Base-by-base conservation (phyloP, 2,329 filamentous ascomycete genomes). In the Hypoxylon sp. region DNA sequence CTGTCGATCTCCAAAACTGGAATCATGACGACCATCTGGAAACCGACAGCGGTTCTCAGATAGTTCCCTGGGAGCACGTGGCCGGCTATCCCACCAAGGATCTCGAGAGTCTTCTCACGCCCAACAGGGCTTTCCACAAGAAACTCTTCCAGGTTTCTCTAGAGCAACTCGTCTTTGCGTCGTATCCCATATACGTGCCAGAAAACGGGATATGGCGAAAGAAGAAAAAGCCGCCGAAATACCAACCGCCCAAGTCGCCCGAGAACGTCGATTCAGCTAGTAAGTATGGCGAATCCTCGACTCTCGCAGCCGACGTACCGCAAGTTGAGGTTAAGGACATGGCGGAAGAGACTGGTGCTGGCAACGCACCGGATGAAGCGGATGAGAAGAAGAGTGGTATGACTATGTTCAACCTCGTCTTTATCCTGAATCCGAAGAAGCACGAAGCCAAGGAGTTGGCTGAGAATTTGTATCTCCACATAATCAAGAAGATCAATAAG, bases 401-500 rank as follows among this genome's bases (percentile, higher is more conserved):
- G 89, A 91, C 87, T 57, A 97, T 97, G 93, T 99, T 99, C 73
- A 96, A 97, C 69, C 82, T 97, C 7, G 91, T 97, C 16, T 97
- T 97, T 69, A 89, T 96, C 40, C 76, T 97, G 59, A 88, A 90
- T 60, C 89, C 91, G 2, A 87, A 87, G 38, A 84, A 87, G 42
- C 78, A 92, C 48, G 89, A 96, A 66, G 86, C 88, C 59, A 88
- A 89, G 48, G 78, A 81, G 76, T 65, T 95, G 34, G 82, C 88
- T 31, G 89, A 95, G 58, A 86, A 75, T 4, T 71, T 97, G 67
- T 96, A 96, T 69, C 81, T 89, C 44, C 89, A 96, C 68, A 87
- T 97, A 27, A 88, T 92, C 58, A 94, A 92, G 70, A 95, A 95
- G 71, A 87, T 96, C 63, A 92, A 91, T 67, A 96, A 93, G 74